phyloP scores from a whole-genome alignment of 2,329 filamentous ascomycete genomes.

The Clarireedia monteithiana region DNA sequence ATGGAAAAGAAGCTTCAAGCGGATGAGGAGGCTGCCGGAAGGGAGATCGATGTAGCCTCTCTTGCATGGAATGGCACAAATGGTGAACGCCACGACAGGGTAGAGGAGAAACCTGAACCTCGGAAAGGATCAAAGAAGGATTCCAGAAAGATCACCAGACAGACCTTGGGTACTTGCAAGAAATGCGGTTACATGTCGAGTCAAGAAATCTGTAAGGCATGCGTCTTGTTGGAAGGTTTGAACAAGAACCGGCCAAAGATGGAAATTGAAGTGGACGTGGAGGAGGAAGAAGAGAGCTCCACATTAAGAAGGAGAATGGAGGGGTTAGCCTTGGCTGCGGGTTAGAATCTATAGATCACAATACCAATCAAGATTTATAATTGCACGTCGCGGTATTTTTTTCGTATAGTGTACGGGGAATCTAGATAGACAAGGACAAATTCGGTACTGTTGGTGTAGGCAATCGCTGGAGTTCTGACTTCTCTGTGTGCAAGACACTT shows the following conservation, averaged over 20 bases:
- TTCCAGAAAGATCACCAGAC: slow-evolving; percentile 41
- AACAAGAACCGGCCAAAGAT: slow-evolving; percentile 71
- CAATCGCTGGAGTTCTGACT: no score
- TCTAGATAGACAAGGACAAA: no score
- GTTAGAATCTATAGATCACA: slow-evolving; percentile 14
- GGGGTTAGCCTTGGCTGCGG: slow-evolving; percentile 34
- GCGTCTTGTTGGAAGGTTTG: slow-evolving; percentile 77
- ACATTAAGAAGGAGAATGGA: slow-evolving; percentile 44
- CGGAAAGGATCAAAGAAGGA: slow-evolving; percentile 22
- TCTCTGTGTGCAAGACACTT: no score
- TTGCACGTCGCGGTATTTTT: not conserved
- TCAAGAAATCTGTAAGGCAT: slow-evolving; percentile 89
- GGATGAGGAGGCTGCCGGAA: slow-evolving; percentile 50
- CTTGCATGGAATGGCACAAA: slow-evolving; percentile 13
- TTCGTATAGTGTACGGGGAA: not conserved
- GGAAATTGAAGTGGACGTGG: slow-evolving; percentile 35
- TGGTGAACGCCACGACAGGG: slow-evolving; percentile 22
- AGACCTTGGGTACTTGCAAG: slow-evolving; percentile 75
- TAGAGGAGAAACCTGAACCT: slow-evolving; percentile 27
- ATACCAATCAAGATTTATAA: not conserved
- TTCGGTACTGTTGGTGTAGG: no score
- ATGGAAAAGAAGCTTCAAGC: slow-evolving; percentile 68
- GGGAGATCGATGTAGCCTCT: slow-evolving; percentile 59
- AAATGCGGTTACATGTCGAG: slow-evolving; percentile 94
- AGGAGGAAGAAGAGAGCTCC: slow-evolving; percentile 41